These are phyloP conservation scores for Trichoderma sp. DNA, from an alignment of 2,329 filamentous ascomycete species.

Conservation along the genomic window DNA sequence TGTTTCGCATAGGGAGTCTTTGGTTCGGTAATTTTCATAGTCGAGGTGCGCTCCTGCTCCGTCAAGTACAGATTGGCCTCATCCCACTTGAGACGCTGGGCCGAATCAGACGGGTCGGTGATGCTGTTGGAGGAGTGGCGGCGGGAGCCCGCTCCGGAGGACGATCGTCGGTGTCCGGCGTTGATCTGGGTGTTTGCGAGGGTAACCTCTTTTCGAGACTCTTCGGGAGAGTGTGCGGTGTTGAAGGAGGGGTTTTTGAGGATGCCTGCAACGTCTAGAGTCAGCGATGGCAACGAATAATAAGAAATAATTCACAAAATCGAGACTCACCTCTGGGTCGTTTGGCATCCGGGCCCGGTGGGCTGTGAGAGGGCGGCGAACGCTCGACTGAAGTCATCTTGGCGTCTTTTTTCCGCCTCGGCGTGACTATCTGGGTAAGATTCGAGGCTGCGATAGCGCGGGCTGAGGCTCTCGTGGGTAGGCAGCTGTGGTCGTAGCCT, in stretches of 20 bases:
- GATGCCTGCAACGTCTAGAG: slow-evolving; percentile 64
- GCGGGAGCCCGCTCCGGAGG: slow-evolving; percentile 66
- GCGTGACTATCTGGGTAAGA: not conserved
- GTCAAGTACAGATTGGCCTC: slow-evolving; percentile 97
- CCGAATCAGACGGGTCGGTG: slow-evolving; percentile 48
- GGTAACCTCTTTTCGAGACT: slow-evolving; percentile 71
- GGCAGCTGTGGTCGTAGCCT: not conserved
- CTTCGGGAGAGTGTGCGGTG: slow-evolving; percentile 51
- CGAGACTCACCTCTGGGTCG: slow-evolving; percentile 45
- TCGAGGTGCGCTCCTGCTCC: slow-evolving; percentile 90
- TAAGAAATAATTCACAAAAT: not conserved
- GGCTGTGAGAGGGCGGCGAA: slow-evolving; percentile 41
- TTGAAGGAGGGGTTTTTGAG: slow-evolving; percentile 80
- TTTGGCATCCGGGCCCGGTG: slow-evolving; percentile 41
- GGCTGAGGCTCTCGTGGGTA: not conserved
- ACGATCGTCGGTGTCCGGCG: slow-evolving; percentile 83
- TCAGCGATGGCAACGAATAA: not conserved
- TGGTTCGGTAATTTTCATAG: slow-evolving; percentile 98
- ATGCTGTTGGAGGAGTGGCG: slow-evolving; percentile 61
- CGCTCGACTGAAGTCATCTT: slow-evolving; percentile 44
- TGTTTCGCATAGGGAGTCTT: slow-evolving; percentile 95
- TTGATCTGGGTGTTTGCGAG: slow-evolving; percentile 94
- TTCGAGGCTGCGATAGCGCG: slow-evolving; percentile 1
- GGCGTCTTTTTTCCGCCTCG: slow-evolving; percentile 18
- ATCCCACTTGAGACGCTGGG: slow-evolving; percentile 91